Evolutionary conservation across 768 basidiomycete species (phyloP).

Genomic region (Pleurotus cornucopiae): DNA sequence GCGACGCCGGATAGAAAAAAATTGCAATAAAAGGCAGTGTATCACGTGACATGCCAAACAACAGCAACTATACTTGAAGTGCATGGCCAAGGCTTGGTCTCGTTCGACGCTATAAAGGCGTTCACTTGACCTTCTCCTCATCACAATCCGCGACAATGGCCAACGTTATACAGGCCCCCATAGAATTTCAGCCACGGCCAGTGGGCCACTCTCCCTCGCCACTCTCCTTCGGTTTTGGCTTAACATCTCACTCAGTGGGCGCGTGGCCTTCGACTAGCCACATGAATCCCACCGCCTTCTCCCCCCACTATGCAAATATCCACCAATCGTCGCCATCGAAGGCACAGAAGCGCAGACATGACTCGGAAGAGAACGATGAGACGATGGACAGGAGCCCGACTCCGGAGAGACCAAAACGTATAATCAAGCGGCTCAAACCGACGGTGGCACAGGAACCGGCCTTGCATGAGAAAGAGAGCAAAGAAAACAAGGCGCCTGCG

Average conservation of each 20-base stretch:
- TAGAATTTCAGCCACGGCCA: slow-evolving; percentile 59
- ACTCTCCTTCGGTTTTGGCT: slow-evolving; percentile 72
- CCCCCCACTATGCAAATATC: slow-evolving; percentile 50
- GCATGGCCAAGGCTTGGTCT: slow-evolving; percentile 5
- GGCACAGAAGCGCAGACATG: slow-evolving; percentile 59
- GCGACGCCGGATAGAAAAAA: background rate
- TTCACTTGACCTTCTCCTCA: background rate
- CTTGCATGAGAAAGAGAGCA: slow-evolving; percentile 34
- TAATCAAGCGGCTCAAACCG: slow-evolving; percentile 45
- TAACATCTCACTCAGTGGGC: slow-evolving; percentile 41
- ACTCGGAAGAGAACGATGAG: slow-evolving; percentile 64
- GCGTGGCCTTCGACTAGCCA: slow-evolving; percentile 45
- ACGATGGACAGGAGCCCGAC: slow-evolving; percentile 86
- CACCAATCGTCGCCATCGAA: slow-evolving; percentile 37
- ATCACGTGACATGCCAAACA: slow-evolving; percentile 1
- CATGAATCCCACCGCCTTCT: slow-evolving; percentile 47
- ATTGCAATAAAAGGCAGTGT: slow-evolving; percentile 15
- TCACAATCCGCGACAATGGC: slow-evolving; percentile 48
- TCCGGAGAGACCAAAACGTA: slow-evolving; percentile 69
- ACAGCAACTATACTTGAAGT: slow-evolving; percentile 7
- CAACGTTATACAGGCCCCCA: slow-evolving; percentile 63
- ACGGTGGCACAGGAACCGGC: slow-evolving; percentile 34
- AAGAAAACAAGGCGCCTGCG: slow-evolving; percentile 43
- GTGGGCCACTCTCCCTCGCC: slow-evolving; percentile 59
- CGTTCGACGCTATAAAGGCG: background rate